Base-by-base conservation (phyloP, 305 asterid species). In the Fraxinus latifolia region DNA sequence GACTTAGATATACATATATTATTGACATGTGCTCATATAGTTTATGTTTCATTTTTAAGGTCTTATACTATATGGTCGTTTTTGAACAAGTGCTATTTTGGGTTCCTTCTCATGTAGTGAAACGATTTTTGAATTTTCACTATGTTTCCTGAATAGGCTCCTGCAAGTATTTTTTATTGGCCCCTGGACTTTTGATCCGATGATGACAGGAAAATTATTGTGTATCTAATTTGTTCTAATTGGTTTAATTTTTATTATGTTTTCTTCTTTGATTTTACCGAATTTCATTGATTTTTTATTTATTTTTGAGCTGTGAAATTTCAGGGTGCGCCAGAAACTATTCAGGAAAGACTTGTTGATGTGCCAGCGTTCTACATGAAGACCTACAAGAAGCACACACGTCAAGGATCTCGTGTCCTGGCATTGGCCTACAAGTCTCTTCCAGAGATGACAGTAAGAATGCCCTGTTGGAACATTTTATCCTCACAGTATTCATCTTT, bases 301-400 rank as follows among this genome's bases (percentile, higher is more conserved):
- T 55, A 79, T 15, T 5, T 53, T 53, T 53, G 65, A 21, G 67
- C 53, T 15, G 71, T 74, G 34, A 65, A 82, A 87, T 85, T 85
- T 84, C 91, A 95, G 99, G 99, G 99, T 85, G 99, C 99, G 29
- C 99, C 99, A 19, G 99, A 95, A 88, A 95, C 99, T 78, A 93
- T 95, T 86, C 97, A 95, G 87, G 99, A 95, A 81, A 94, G 98
- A 86, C 97, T 95, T 80, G 87, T 88, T 85, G 92, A 95, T 55
- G 94, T 94, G 84, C 98, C 99, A 12, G 83, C 89, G 67, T 92
- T 91, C 86, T 95, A 93, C 79, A 90, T 89, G 73, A 81, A 82
- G 81, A 93, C 94, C 73, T 95, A 95, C 87, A 95, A 95, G 90
- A 93, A 92, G 84, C 91, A 93, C 87, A 95, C 99, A 50, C 98